Evolutionary conservation across 495 filamentous ascomycete species (phyloP), one percentile per base, ranked within the genome.

Genomic region (Trichoderma erinaceum): DNA sequence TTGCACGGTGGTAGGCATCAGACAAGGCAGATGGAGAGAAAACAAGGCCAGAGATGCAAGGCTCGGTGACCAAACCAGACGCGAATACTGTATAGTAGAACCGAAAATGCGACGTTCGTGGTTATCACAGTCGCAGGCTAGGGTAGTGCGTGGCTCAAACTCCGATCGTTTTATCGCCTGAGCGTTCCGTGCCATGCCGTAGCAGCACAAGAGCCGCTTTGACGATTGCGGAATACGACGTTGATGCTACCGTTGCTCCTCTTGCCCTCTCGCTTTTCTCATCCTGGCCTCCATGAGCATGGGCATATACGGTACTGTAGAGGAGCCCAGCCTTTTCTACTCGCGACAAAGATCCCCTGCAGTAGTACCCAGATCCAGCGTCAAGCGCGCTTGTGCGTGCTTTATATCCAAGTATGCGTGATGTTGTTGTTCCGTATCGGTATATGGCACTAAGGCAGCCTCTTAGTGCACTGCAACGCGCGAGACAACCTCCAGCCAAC

Each of bases 281-380:
- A 10, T 38, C 35, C 35, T 38, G 3, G 4, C 35, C 8, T 38
- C 35, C 35, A 38, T 38, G 35, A 5, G 35, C 35, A 38, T 38
- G 35, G 35, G 35, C 35, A 38, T 38, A 38, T 38, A 6, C 35
- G 7, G 43, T 38, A 6, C 35, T 4, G 43, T 27, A 4, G 50
- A 16, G 50, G 16, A 32, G 29, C 29, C 23, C 11, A 13, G 11
- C 12, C 56, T 29, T 61, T 16, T 29, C 29, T 32, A 18, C 16
- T 25, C 56, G 29, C 56, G 56, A 61, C 56, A 61, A 61, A 61
- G 56, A 61, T 61, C 56, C 56, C 56, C 56, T 61, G 56, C 56
- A 61, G 56, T 61, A 61, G 29, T 29, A 29, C 29, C 29, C 4
- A 1, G 56, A 61, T 61, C 44, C 56, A 61, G 56, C 56, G 56